Evolutionary conservation across 2,329 filamentous ascomycete species (phyloP).

Genomic region (Tolypocladium guangdongense): DNA sequence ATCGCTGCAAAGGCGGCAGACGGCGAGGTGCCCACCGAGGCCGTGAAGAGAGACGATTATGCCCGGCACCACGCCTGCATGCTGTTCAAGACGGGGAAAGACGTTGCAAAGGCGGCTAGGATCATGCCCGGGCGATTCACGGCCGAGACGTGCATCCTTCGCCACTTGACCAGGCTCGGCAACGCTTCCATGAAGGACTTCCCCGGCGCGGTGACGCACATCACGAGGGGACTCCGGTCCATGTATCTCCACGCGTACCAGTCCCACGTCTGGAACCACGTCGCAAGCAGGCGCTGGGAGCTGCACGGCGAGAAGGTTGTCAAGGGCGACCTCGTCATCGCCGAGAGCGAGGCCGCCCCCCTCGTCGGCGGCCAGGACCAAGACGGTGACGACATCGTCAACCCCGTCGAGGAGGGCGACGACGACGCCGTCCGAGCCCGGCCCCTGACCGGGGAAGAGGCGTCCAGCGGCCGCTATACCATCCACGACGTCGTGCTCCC

Average conservation of each 20-base stretch:
- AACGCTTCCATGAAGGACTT: slow-evolving; percentile 51
- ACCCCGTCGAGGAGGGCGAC: slow-evolving; percentile 31
- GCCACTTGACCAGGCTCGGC: slow-evolving; percentile 52
- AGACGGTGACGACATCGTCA: slow-evolving; percentile 36
- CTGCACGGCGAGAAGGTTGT: slow-evolving; percentile 63
- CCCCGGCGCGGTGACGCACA: slow-evolving; percentile 67
- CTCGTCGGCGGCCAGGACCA: slow-evolving; percentile 48
- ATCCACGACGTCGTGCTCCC: slow-evolving; percentile 88
- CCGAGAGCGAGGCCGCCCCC: slow-evolving; percentile 21
- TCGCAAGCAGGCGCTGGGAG: slow-evolving; percentile 70
- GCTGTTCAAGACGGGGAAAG: slow-evolving; percentile 54
- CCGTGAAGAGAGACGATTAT: slow-evolving; percentile 63
- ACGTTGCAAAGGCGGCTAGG: slow-evolving; percentile 48
- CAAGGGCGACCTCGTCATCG: slow-evolving; percentile 73
- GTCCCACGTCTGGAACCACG: slow-evolving; percentile 86
- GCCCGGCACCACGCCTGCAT: slow-evolving; percentile 69
- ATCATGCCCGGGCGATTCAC: slow-evolving; percentile 70
- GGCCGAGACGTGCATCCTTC: slow-evolving; percentile 69
- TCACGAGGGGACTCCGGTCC: slow-evolving; percentile 70
- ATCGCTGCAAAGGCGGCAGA: slow-evolving; percentile 37
- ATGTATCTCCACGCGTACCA: slow-evolving; percentile 99
- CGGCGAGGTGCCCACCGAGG: slow-evolving; percentile 26
- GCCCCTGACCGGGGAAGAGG: slow-evolving; percentile 66
- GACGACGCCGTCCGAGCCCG: slow-evolving; percentile 48
- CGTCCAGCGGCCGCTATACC: slow-evolving; percentile 59